Conservation (phyloP, 169 alveolate species). For the Sarcocystis neurona region DNA sequence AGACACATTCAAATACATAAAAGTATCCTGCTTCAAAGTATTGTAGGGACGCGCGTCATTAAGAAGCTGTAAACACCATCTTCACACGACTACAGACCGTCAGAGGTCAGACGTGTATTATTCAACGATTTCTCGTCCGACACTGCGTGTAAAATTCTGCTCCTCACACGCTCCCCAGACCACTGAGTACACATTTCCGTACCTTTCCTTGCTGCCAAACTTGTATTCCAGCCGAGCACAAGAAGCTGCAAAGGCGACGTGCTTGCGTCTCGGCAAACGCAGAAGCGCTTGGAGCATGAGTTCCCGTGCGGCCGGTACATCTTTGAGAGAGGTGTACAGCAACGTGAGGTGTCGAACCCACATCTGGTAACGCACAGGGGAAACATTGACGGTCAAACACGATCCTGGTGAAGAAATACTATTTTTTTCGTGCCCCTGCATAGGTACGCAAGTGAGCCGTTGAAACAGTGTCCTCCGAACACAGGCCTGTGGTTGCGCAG, state of each 20-base stretch:
- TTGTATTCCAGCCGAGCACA: constrained; percentile 66
- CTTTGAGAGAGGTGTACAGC: constrained; percentile 37
- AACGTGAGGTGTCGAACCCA: constrained; percentile 67
- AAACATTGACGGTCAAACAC: background rate
- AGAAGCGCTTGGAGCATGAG: constrained; percentile 58
- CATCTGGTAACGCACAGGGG: constrained; percentile 29
- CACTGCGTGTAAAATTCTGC: no score
- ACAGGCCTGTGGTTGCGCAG: background rate
- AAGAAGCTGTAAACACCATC: no score
- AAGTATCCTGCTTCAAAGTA: background rate
- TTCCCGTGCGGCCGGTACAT: constrained; percentile 58
- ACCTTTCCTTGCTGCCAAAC: constrained; percentile 51
- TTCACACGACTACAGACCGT: no score
- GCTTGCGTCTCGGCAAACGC: constrained; percentile 65
- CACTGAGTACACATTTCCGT: no score
- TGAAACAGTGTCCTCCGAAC: no score
- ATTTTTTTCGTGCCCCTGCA: no score
- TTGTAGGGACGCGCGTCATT: no score
- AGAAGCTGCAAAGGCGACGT: constrained; percentile 59
- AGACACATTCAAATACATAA: background rate
- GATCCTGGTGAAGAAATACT: background rate
- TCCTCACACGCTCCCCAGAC: no score
- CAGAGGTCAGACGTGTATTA: no score
- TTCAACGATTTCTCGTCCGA: no score
- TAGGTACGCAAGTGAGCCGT: no score